phyloP scores from a whole-genome alignment of 1,284 basidiomycete genomes.

The Limonomyces culmigenus region DNA sequence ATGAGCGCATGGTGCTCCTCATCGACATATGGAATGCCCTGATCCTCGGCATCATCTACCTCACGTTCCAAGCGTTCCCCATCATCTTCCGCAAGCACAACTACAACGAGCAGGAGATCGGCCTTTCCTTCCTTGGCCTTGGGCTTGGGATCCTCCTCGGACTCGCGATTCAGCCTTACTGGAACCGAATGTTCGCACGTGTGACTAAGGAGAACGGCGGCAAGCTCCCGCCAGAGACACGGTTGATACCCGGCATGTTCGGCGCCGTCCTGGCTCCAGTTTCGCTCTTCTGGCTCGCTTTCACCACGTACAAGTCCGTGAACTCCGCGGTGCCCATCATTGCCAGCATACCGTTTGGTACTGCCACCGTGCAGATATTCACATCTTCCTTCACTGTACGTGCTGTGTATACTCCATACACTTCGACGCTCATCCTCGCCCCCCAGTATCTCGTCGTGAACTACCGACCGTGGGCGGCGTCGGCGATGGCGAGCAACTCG shows the following conservation, averaged over 20 bases:
- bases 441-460: constrained; percentile 61
- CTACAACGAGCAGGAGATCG: constrained; percentile 43
- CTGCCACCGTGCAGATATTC: constrained; percentile 43
- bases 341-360: constrained; percentile 42
- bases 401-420: not conserved
- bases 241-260: constrained; percentile 47
- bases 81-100: constrained; percentile 52
- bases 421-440: constrained; percentile 19
- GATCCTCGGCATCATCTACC: constrained; percentile 61
- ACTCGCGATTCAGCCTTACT: constrained; percentile 39
- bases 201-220: constrained; percentile 22
- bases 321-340: constrained; percentile 64
- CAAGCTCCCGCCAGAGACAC: constrained; percentile 47
- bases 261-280: constrained; percentile 56
- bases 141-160: constrained; percentile 49
- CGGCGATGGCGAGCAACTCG: constrained; percentile 61
- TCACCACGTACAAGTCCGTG: constrained; percentile 47
- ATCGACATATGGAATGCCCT: constrained; percentile 39
- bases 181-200: constrained; percentile 29
- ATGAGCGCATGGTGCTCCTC: constrained; percentile 62
- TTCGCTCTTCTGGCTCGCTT: constrained; percentile 56
- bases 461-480: constrained; percentile 65
- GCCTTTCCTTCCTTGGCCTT: constrained; percentile 57
- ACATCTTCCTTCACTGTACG: constrained; percentile 8
- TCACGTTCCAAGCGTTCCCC: constrained; percentile 57